phyloP scores from a whole-genome alignment of 2,329 filamentous ascomycete genomes.

The Tolypocladium capitatum region DNA sequence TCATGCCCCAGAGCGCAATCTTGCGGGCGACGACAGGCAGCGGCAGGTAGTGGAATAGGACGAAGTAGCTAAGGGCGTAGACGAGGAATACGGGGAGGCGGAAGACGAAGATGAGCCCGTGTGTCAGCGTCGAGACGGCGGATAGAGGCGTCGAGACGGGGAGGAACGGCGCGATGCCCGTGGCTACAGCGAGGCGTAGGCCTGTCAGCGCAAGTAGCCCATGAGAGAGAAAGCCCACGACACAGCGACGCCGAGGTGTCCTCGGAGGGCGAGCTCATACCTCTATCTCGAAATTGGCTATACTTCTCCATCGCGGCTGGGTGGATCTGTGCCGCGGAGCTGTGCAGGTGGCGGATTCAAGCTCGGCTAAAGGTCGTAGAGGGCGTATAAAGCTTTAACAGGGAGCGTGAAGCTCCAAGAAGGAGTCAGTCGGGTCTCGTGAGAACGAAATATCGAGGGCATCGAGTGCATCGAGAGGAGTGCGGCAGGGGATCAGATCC shows the following conservation, averaged over 20 bases:
- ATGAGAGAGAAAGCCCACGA: background rate
- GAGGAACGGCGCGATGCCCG: constrained; percentile 91
- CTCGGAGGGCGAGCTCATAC: constrained; percentile 29
- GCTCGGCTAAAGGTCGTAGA: no score
- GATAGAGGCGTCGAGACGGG: constrained; percentile 58
- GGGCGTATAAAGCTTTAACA: no score
- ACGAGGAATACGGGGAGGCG: constrained; percentile 67
- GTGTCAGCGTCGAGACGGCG: constrained; percentile 48
- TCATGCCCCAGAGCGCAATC: constrained; percentile 71
- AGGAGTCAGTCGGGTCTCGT: background rate
- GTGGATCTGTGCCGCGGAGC: background rate
- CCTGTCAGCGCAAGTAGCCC: background rate
- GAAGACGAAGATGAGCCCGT: constrained; percentile 62
- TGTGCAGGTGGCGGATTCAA: background rate
- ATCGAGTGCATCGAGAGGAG: background rate
- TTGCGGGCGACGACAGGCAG: constrained; percentile 54
- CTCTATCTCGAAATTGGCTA: constrained; percentile 83
- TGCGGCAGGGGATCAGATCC: background rate
- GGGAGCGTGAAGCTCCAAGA: no score
- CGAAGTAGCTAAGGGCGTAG: constrained; percentile 58
- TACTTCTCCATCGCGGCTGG: constrained; percentile 69
- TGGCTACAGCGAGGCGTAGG: constrained; percentile 42
- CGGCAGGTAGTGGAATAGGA: constrained; percentile 71
- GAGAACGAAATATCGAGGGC: background rate
- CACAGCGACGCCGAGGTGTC: background rate